Base-by-base conservation (phyloP, 768 basidiomycete genomes). In the Wakefieldia striispora region DNA sequence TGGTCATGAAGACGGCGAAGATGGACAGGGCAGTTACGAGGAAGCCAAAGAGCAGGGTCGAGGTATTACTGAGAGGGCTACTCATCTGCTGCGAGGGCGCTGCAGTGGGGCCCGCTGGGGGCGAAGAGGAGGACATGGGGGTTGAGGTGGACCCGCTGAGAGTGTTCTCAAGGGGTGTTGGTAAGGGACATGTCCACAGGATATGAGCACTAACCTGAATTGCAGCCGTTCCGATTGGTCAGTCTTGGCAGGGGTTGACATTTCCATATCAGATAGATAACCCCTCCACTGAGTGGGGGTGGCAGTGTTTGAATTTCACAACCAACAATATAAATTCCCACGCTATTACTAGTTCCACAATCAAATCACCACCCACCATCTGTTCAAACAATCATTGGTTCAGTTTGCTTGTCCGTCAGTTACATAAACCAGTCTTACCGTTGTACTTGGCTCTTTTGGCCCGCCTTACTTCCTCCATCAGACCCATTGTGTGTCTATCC, bases 401-500 rank as follows among this genome's bases (percentile, higher is more conserved):
- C 33, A 33, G 7, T 33, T 5, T 4, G 33, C 29, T 29, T 5
- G 12, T 6, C 3, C 13, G 12, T 29, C 6, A 6, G 33, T 33
- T 6, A 16, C 3, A 16, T 14, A 16, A 14, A 45, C 24, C 29
- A 23, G 14, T 45, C 61, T 47, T 16, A 65, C 63, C 57, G 5
- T 47, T 37, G 42, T 65, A 38, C 6, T 47, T 59, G 12, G 39
- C 54, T 31, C 58, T 61, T 50, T 39, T 65, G 21, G 23, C 48
- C 46, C 13, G 59, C 40, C 68, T 59, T 8, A 68, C 61, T 16
- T 70, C 66, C 36, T 68, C 66, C 57, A 68, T 57, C 29, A 68
- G 52, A 20, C 50, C 34, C 63, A 64, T 9, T 60, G 70, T 50
- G 64, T 98, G 91, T 61, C 77, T 77, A 51, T 98, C 90, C 55